These are phyloP conservation scores for Xerocomus minutiporus DNA, from an alignment of 1,284 basidiomycete species.

Conservation along the genomic window DNA sequence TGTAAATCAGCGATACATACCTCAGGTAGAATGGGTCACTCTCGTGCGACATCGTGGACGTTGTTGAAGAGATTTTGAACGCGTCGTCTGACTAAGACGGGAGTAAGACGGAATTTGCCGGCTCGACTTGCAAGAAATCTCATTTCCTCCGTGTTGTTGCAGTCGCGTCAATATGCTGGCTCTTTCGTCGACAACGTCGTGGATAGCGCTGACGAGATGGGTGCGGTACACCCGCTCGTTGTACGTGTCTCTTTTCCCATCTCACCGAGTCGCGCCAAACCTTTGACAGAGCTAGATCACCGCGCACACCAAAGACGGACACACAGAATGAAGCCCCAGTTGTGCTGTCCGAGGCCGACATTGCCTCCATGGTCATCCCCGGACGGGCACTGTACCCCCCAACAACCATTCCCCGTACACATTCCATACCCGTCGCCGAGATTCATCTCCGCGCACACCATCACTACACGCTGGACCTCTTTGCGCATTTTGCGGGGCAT, in stretches of 20 bases:
- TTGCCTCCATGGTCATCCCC: slow-evolving; percentile 50
- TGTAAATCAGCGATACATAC: slow-evolving; percentile 38
- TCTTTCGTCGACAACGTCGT: slow-evolving; percentile 15
- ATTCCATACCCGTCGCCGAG: slow-evolving; percentile 76
- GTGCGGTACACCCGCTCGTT: slow-evolving; percentile 9
- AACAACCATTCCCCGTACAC: slow-evolving; percentile 55
- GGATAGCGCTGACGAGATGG: slow-evolving; percentile 20
- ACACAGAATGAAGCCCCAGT: slow-evolving; percentile 6
- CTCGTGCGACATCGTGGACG: slow-evolving; percentile 45
- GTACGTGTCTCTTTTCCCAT: slow-evolving; percentile 12
- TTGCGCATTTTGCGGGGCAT: slow-evolving; percentile 81
- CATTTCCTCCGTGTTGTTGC: background rate
- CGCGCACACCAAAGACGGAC: slow-evolving; percentile 2
- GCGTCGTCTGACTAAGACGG: background rate
- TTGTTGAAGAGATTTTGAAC: slow-evolving; percentile 14
- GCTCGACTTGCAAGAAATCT: slow-evolving; percentile 1
- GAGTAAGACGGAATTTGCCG: slow-evolving; percentile 18
- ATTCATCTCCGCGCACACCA: slow-evolving; percentile 83
- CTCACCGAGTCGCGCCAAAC: background rate
- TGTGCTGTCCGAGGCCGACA: slow-evolving; percentile 40
- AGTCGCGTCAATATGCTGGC: slow-evolving; percentile 18
- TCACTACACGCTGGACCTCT: slow-evolving; percentile 67
- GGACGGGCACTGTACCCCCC: slow-evolving; percentile 55
- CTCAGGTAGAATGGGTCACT: slow-evolving; percentile 82
- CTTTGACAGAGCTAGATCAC: slow-evolving; percentile 5